These are phyloP conservation scores for Aspergillus leporis DNA, from an alignment of 495 filamentous ascomycete genomes.

Conservation along the genomic window DNA sequence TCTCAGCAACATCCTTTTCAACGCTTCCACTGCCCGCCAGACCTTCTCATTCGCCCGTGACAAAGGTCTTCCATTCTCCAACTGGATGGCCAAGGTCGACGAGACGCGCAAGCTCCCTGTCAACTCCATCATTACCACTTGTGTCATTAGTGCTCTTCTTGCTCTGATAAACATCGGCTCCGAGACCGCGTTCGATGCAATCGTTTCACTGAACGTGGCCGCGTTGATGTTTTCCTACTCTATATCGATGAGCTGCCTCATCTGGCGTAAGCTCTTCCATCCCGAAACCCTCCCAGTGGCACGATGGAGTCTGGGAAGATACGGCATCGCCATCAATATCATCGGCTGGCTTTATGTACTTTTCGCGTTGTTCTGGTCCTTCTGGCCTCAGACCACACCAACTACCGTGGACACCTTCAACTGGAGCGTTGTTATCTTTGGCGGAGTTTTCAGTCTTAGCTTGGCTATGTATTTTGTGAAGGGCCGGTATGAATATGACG, in stretches of 20 bases:
- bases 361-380: constrained; percentile 36
- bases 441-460: constrained; percentile 34
- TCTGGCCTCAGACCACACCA: constrained; percentile 40
- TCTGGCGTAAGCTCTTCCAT: constrained; percentile 36
- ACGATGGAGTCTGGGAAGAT: constrained; percentile 41
- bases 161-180: constrained; percentile 46
- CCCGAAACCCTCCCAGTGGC: constrained; percentile 37
- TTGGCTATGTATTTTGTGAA: constrained; percentile 35
- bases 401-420: constrained; percentile 46
- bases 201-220: constrained; percentile 47
- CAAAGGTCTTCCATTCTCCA: constrained; percentile 46
- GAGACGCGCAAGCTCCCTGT: constrained; percentile 32
- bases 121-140: constrained; percentile 22
- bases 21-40: constrained; percentile 21
- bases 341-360: constrained; percentile 31
- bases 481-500: constrained; percentile 28
- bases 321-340: constrained; percentile 35
- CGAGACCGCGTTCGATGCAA: constrained; percentile 54
- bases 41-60: constrained; percentile 23
- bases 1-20: constrained; percentile 23
- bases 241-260: constrained; percentile 36
- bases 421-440: constrained; percentile 51
- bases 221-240: constrained; percentile 44
- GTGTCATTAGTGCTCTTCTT: constrained; percentile 19
- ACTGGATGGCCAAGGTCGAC: constrained; percentile 31